These are phyloP conservation scores for Venturia nashicola DNA, from an alignment of 2,329 filamentous ascomycete species.

Conservation along the genomic window DNA sequence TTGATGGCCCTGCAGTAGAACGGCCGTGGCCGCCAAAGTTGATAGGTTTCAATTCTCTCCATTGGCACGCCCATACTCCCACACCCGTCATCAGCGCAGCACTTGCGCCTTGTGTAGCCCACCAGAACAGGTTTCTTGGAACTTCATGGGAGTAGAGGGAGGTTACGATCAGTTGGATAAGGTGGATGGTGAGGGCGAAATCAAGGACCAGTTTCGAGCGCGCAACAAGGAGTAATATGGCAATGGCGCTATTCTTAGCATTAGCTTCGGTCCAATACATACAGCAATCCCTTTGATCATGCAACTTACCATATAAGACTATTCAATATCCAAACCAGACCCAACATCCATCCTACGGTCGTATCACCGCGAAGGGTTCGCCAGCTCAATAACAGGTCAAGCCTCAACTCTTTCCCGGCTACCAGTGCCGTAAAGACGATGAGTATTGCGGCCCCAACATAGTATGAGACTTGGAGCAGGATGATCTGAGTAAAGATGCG, in stretches of 20 bases:
- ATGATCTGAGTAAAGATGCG: conserved; percentile 56
- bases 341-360: conserved; percentile 57
- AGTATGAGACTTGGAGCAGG: conserved; percentile 52
- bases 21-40: conserved; percentile 56
- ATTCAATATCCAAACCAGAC: conserved; percentile 55
- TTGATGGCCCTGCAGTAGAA: conserved; percentile 8
- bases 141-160: conserved; percentile 66
- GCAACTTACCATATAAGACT: conserved; percentile 47
- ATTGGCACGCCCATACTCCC: conserved; percentile 84
- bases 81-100: conserved; percentile 53
- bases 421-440: conserved; percentile 58
- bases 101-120: conserved; percentile 54
- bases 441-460: conserved; percentile 46
- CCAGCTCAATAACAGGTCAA: conserved; percentile 53
- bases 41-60: conserved; percentile 79
- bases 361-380: conserved; percentile 52
- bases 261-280: neutral
- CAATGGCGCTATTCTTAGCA: conserved; percentile 54
- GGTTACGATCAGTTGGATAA: conserved; percentile 66
- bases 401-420: conserved; percentile 46
- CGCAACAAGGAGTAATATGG: conserved; percentile 70
- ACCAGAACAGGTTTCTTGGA: conserved; percentile 77
- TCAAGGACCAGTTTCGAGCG: conserved; percentile 92
- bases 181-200: conserved; percentile 81
- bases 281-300: neutral